Percentiles rank a stretch among this genome's conserved stretches.
These are phyloP conservation scores for Claviceps fusiformis DNA, from an alignment of 2,329 filamentous ascomycete species.

Conservation along the genomic window DNA sequence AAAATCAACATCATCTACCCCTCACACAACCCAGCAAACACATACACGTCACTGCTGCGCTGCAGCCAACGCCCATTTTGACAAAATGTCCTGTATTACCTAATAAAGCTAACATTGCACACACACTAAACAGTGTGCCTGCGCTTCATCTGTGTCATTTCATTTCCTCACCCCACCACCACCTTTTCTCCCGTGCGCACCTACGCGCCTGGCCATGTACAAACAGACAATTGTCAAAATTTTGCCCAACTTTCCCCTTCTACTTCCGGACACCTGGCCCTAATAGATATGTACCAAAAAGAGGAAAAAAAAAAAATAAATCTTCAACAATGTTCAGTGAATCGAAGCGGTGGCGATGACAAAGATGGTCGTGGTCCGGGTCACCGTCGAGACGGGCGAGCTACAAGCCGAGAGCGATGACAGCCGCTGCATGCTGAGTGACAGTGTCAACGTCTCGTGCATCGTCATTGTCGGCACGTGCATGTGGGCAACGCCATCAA, in stretches of 20 bases:
- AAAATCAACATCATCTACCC: too few relatives aligned
- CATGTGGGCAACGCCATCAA: neutral
- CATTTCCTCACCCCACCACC: neutral
- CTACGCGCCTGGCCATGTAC: neutral
- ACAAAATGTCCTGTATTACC: too few relatives aligned
- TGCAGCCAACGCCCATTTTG: too few relatives aligned
- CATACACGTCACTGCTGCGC: too few relatives aligned
- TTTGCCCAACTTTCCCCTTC: neutral
- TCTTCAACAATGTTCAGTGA: constrained; percentile 9
- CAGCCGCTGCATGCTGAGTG: neutral
- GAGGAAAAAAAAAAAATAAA: neutral
- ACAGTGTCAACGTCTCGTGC: neutral
- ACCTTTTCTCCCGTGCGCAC: neutral
- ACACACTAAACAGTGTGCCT: too few relatives aligned
- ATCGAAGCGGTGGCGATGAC: constrained; percentile 7
- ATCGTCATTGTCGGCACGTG: neutral
- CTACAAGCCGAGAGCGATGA: constrained; percentile 1
- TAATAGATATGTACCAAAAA: constrained; percentile 9
- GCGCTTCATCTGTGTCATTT: too few relatives aligned
- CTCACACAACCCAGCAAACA: too few relatives aligned
- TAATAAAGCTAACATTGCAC: too few relatives aligned
- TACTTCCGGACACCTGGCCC: neutral
- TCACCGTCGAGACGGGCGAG: constrained; percentile 7
- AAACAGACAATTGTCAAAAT: constrained; percentile 1
- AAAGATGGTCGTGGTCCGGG: constrained; percentile 11